Evolutionary conservation across 2,329 filamentous ascomycete genomes (phyloP).

Genomic region (Elsinoe arachidis): DNA sequence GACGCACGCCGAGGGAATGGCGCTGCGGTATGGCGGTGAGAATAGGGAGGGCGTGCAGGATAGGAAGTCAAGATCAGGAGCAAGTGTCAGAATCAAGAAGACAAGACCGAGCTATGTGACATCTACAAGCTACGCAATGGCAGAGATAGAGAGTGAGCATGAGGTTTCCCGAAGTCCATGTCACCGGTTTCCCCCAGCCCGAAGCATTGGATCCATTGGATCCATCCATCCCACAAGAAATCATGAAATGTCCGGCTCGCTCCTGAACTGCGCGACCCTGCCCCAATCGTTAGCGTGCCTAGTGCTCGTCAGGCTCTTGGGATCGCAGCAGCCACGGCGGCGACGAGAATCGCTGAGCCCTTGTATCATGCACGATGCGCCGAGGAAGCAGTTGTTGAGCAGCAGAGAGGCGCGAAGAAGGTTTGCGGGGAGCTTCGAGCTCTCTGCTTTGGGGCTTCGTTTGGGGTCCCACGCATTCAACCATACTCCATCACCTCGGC

Average conservation of each 20-base stretch:
- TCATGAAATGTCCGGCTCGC: neutral
- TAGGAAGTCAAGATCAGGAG: neutral
- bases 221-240: constrained; percentile 4
- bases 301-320: constrained; percentile 1
- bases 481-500: neutral
- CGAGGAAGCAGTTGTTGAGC: neutral
- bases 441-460: neutral
- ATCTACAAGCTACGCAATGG: neutral
- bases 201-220: constrained; percentile 6
- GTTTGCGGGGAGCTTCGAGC: constrained; percentile 4
- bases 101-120: neutral
- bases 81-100: neutral
- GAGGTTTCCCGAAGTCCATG: constrained; percentile 1
- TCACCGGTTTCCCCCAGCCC: constrained; percentile 2
- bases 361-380: constrained; percentile 1
- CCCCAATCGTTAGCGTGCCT: neutral
- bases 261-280: neutral
- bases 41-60: neutral
- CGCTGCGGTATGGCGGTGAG: neutral
- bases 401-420: neutral
- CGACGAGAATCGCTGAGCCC: constrained; percentile 1
- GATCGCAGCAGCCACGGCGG: neutral
- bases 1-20: neutral
- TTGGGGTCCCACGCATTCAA: neutral
- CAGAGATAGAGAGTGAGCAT: neutral